These are phyloP conservation scores for Neurospora sp. DNA, from an alignment of 495 filamentous ascomycete genomes.

Conservation along the genomic window DNA sequence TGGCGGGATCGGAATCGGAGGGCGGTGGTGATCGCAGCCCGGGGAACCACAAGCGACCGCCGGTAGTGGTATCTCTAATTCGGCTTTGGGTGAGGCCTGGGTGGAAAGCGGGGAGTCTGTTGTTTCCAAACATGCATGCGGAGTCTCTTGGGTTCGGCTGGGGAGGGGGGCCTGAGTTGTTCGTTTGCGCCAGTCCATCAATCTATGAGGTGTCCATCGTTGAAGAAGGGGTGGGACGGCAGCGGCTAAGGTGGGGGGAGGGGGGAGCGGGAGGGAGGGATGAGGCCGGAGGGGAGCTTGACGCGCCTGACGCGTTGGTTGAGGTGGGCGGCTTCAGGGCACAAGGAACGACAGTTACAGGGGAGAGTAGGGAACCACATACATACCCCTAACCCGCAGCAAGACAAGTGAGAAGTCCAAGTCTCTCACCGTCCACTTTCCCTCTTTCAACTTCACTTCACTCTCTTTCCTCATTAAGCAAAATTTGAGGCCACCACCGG, in stretches of 20 bases:
- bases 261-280: not conserved
- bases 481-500: not conserved
- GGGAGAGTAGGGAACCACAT: not conserved
- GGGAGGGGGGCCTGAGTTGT: not conserved
- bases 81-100: not conserved
- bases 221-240: not conserved
- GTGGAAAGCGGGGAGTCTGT: not conserved
- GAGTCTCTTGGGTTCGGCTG: not conserved
- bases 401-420: no score
- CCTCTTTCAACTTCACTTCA: not conserved
- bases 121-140: not conserved
- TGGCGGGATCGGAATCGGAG: not conserved
- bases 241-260: not conserved
- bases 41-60: not conserved
- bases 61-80: not conserved
- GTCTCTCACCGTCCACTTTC: not conserved
- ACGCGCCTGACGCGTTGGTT: slow-evolving; percentile 4
- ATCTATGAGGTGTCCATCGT: not conserved
- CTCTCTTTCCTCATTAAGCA: not conserved
- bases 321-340: not conserved
- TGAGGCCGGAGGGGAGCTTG: slow-evolving; percentile 18
- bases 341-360: not conserved
- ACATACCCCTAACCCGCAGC: not conserved
- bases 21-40: not conserved
- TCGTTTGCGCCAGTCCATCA: not conserved